Conservation (phyloP, 148 eudicot species). For the Mesembryanthemum crystallinum region DNA sequence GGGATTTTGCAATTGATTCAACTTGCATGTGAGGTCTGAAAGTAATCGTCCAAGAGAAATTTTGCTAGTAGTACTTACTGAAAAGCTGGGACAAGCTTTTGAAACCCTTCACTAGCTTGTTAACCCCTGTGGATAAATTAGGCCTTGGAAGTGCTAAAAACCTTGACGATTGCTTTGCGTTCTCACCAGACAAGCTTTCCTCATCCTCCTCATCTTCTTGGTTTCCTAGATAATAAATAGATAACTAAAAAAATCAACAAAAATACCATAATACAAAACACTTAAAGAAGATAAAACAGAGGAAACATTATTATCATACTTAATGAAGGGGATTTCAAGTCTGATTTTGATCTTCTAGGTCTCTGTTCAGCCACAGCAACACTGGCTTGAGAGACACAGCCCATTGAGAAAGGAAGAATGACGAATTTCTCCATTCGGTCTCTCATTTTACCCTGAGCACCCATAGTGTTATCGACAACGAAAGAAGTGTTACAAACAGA, state of each 20-base stretch:
- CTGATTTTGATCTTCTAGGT: slow-evolving; percentile 38
- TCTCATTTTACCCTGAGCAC: slow-evolving; percentile 34
- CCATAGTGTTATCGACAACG: slow-evolving; percentile 16
- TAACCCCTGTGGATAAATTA: slow-evolving; percentile 49
- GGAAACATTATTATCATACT: slow-evolving; percentile 6
- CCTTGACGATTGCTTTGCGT: slow-evolving; percentile 42
- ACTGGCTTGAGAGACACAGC: slow-evolving; percentile 68
- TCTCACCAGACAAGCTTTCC: slow-evolving; percentile 44
- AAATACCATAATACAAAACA: not conserved
- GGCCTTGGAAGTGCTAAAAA: slow-evolving; percentile 43
- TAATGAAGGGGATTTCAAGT: slow-evolving; percentile 31
- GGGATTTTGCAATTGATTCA: not conserved
- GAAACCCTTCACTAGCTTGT: slow-evolving; percentile 58
- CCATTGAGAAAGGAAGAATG: slow-evolving; percentile 60
- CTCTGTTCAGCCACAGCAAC: slow-evolving; percentile 47
- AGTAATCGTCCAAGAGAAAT: not conserved
- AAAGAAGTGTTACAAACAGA: not conserved
- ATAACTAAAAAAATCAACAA: not conserved
- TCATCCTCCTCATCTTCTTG: slow-evolving; percentile 43
- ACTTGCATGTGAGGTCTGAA: too few relatives aligned
- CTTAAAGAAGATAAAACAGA: not conserved
- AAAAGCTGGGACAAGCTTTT: slow-evolving; percentile 72
- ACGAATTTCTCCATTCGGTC: slow-evolving; percentile 59
- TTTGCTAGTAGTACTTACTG: slow-evolving; percentile 40
- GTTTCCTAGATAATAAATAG: slow-evolving; percentile 28